Conservation (phyloP, 306 rosid genomes). For the Notholithocarpus densiflorus region DNA sequence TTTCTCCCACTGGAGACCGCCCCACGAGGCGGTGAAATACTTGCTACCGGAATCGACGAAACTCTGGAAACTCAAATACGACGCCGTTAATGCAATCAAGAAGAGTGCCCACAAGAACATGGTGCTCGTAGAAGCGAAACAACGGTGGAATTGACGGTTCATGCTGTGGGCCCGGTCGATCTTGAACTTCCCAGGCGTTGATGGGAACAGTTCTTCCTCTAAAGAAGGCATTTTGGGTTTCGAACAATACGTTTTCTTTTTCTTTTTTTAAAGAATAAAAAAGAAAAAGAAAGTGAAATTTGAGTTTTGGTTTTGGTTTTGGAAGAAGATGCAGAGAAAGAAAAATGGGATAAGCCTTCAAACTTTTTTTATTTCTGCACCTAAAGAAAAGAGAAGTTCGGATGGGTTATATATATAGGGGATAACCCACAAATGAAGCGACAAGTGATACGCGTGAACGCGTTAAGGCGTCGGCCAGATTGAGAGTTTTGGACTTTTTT, state of each 20-base stretch:
- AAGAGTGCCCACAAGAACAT: conserved; percentile 88
- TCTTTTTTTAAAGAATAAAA: neutral
- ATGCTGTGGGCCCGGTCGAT: conserved; percentile 55
- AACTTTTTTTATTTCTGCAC: too few relatives aligned
- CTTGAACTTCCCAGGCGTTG: conserved; percentile 90
- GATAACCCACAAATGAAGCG: too few relatives aligned
- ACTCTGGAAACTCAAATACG: conserved; percentile 73
- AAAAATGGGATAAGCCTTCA: neutral
- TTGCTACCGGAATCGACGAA: conserved; percentile 69
- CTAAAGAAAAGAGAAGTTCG: too few relatives aligned
- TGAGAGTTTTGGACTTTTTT: too few relatives aligned
- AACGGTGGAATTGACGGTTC: conserved; percentile 74
- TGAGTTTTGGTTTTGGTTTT: neutral
- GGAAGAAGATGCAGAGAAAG: conserved; percentile 36
- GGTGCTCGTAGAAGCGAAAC: conserved; percentile 83
- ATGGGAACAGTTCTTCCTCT: conserved; percentile 68
- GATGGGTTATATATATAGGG: too few relatives aligned
- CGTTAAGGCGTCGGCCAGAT: too few relatives aligned
- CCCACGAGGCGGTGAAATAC: conserved; percentile 78
- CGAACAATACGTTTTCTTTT: neutral
- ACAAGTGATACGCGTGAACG: too few relatives aligned
- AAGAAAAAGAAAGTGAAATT: neutral
- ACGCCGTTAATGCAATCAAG: conserved; percentile 68
- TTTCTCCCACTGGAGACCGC: conserved; percentile 91
- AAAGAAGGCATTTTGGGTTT: conserved; percentile 47